Conservation (phyloP, 768 basidiomycete genomes). For the Lentinula lateritia region DNA sequence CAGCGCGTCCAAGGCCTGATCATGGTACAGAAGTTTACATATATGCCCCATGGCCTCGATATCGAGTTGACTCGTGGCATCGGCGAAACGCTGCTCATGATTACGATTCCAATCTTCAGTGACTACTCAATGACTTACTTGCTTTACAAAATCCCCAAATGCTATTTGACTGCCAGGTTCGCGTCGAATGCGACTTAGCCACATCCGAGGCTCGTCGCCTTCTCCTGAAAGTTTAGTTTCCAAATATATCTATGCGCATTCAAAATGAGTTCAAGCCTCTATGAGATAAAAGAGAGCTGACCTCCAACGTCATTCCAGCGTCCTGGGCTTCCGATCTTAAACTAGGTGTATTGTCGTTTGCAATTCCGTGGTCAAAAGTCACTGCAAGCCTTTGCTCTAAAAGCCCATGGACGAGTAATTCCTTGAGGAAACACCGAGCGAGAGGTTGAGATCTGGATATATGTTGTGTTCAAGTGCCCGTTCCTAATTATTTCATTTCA, state of each 20-base stretch:
- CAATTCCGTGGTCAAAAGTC: constrained; percentile 45
- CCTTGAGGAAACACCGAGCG: constrained; percentile 48
- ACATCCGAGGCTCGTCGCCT: constrained; percentile 29
- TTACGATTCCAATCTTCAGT: background rate
- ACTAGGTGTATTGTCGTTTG: constrained; percentile 41
- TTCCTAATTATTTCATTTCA: constrained; percentile 18
- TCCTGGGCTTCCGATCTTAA: constrained; percentile 59
- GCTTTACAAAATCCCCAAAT: constrained; percentile 52
- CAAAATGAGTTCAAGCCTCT: constrained; percentile 10
- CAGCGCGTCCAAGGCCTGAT: constrained; percentile 59
- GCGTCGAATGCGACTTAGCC: constrained; percentile 42
- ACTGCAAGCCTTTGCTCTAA: constrained; percentile 47
- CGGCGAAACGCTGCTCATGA: constrained; percentile 51
- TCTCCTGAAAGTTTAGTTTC: constrained; percentile 56
- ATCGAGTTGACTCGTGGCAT: constrained; percentile 47
- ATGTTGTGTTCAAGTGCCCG: background rate
- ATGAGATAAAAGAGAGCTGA: constrained; percentile 16
- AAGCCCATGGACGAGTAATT: constrained; percentile 47
- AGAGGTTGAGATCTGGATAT: constrained; percentile 25
- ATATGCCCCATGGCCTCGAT: constrained; percentile 65
- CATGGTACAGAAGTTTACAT: constrained; percentile 62
- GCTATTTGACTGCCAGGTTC: constrained; percentile 53
- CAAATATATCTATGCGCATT: constrained; percentile 40
- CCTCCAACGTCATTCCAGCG: constrained; percentile 52
- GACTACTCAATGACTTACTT: constrained; percentile 31